Conservation (phyloP, 768 basidiomycete genomes). For the Gymnopilus dilepis region DNA sequence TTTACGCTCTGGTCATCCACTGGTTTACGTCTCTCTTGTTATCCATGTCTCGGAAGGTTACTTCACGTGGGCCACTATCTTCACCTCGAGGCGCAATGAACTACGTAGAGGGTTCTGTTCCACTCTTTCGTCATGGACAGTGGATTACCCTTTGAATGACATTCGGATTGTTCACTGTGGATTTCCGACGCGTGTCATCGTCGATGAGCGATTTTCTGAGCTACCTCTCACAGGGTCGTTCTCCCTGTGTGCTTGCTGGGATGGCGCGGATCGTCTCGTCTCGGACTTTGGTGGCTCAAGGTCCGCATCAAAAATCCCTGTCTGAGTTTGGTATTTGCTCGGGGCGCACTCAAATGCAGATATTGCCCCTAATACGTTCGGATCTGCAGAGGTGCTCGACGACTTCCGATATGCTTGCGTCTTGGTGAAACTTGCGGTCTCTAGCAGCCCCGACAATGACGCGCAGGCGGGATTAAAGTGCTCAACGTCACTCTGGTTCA, state of each 20-base stretch:
- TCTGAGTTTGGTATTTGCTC: background rate
- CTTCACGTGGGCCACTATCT: constrained; percentile 3
- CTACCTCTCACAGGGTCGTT: background rate
- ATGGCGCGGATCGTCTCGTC: background rate
- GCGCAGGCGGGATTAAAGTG: constrained; percentile 1
- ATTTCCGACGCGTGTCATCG: background rate
- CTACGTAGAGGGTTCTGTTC: constrained; percentile 1
- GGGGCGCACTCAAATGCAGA: background rate
- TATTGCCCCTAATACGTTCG: background rate
- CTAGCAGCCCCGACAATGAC: background rate
- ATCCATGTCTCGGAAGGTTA: background rate
- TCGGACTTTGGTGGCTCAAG: background rate
- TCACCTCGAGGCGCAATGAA: constrained; percentile 7
- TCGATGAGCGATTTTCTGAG: background rate
- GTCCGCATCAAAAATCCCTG: background rate
- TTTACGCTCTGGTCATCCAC: background rate
- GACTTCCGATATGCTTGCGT: background rate
- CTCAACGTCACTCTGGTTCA: background rate
- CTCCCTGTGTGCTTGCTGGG: background rate
- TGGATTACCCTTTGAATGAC: constrained; percentile 1
- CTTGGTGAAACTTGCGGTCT: background rate
- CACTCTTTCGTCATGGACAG: background rate
- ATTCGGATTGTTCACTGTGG: background rate
- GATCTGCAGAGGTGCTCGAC: background rate
- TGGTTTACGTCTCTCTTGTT: constrained; percentile 3